Evolutionary conservation across 2,329 filamentous ascomycete genomes (phyloP), one percentile per base, ranked within the genome.

Genomic region (Zopfia rhizophila): DNA sequence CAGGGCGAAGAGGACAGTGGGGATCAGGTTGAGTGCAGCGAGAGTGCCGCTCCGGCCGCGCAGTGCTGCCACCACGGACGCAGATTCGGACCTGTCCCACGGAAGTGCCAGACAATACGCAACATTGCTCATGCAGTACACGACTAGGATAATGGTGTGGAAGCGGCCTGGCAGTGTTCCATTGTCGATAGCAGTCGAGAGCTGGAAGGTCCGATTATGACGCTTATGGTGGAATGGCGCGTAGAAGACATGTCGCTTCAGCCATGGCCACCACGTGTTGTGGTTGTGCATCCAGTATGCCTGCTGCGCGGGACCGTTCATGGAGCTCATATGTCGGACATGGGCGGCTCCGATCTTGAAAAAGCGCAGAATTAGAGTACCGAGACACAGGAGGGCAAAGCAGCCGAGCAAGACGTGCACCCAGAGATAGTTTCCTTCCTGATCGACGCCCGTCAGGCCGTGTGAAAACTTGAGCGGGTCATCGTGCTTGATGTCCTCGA

Each of bases 1-100:
- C 24, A 91, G 86, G 10, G 92, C 91, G 45, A 97, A 83, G 55
- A 97, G 83, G 62, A 97, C 82, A 21, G 97, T 84, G 4, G 94
- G 92, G 22, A 99, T 84, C 84, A 97, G 89, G 75, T 97, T 99
- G 62, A 96, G 82, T 8, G 91, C 80, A 4, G 92, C 86, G 54
- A 99, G 81, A 7, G 87, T 88, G 42, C 94, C 94, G 5, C 89
- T 89, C 46, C 94, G 85, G 25, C 92, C 92, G 61, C 94, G 87
- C 30, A 97, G 79, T 66, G 96, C 89, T 17, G 92, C 92, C 21
- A 89, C 78, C 19, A 95, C 78, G 3, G 86, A 81, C 8, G 65
- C 62, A 35, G 75, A 75, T 41, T 69, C 61, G 12, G 77, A 68
- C 12, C 72, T 72, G 23, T 75, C 74, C 65, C 82, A 90, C 35